These are phyloP conservation scores for Leccinum fuscescens DNA, from an alignment of 1,284 basidiomycete genomes.

Conservation along the genomic window DNA sequence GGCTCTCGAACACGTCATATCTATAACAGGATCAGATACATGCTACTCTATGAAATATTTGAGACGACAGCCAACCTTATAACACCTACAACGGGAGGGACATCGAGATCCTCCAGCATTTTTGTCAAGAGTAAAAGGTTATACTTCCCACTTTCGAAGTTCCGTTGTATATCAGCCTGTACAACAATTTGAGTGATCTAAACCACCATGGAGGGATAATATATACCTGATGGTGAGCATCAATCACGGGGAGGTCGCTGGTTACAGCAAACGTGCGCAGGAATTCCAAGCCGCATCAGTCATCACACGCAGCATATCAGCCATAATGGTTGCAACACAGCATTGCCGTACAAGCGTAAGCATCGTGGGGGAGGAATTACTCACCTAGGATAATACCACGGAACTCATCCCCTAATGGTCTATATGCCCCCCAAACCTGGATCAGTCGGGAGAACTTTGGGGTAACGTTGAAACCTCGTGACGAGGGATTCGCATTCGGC, in stretches of 20 bases:
- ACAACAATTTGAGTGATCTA: slow-evolving; percentile 11
- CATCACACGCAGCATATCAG: slow-evolving; percentile 45
- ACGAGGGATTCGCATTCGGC: slow-evolving; percentile 54
- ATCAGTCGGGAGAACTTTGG: slow-evolving; percentile 62
- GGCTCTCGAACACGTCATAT: slow-evolving; percentile 61
- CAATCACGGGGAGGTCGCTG: slow-evolving; percentile 28
- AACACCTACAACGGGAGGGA: slow-evolving; percentile 53
- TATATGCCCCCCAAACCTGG: slow-evolving; percentile 53
- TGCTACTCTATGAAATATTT: slow-evolving; percentile 1
- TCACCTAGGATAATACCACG: slow-evolving; percentile 66
- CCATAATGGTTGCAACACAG: slow-evolving; percentile 44
- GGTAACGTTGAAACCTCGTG: slow-evolving; percentile 59
- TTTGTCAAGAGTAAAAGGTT: slow-evolving; percentile 65
- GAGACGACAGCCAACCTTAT: slow-evolving; percentile 48
- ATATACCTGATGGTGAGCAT: slow-evolving; percentile 31
- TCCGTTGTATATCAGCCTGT: slow-evolving; percentile 36
- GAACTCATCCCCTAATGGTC: slow-evolving; percentile 51
- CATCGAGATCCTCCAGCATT: slow-evolving; percentile 54
- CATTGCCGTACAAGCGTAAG: slow-evolving; percentile 38
- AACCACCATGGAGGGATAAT: not conserved
- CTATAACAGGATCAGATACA: slow-evolving; percentile 34
- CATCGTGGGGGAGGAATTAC: slow-evolving; percentile 14
- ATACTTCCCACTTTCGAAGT: slow-evolving; percentile 51
- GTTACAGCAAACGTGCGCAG: slow-evolving; percentile 39
- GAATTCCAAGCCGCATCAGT: slow-evolving; percentile 41